Conservation (phyloP, 2,329 filamentous ascomycete genomes). For the Sclerotinia spermophila region DNA sequence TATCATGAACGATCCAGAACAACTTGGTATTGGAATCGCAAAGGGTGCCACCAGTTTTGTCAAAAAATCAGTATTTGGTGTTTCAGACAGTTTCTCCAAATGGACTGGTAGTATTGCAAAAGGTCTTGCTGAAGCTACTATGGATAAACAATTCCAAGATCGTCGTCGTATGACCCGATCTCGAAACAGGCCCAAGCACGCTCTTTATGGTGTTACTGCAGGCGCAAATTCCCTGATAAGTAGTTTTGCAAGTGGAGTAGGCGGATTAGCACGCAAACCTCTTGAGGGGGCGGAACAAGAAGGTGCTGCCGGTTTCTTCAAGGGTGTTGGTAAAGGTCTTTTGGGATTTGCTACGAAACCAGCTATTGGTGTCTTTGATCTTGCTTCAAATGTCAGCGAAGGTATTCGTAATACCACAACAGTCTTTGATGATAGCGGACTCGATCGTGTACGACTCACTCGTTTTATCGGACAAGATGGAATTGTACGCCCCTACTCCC, state of each 20-base stretch:
- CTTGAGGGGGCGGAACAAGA: slow-evolving; percentile 95
- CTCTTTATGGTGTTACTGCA: slow-evolving; percentile 90
- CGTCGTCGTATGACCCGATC: slow-evolving; percentile 88
- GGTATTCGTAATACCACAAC: slow-evolving; percentile 98
- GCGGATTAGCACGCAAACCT: slow-evolving; percentile 87
- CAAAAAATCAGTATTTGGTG: slow-evolving; percentile 97
- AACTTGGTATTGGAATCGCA: slow-evolving; percentile 90
- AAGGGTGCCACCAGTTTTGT: slow-evolving; percentile 96
- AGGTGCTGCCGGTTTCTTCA: slow-evolving; percentile 90
- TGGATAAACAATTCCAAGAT: slow-evolving; percentile 99
- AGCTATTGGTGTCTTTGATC: slow-evolving; percentile 91
- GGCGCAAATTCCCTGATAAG: slow-evolving; percentile 93
- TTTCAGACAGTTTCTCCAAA: slow-evolving; percentile 96
- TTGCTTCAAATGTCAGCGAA: slow-evolving; percentile 94
- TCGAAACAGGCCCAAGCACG: slow-evolving; percentile 93
- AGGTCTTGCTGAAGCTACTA: slow-evolving; percentile 86
- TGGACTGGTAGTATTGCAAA: slow-evolving; percentile 97
- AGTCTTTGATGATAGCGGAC: slow-evolving; percentile 90
- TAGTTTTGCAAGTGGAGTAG: slow-evolving; percentile 88
- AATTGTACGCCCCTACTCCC: slow-evolving; percentile 88
- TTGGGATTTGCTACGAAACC: slow-evolving; percentile 95
- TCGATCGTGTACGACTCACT: slow-evolving; percentile 90
- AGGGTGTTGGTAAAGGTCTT: slow-evolving; percentile 93
- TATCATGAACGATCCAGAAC: slow-evolving; percentile 87
- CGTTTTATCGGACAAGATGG: slow-evolving; percentile 91